Conservation (phyloP, 768 basidiomycete species). For the Fomitopsis serialis region DNA sequence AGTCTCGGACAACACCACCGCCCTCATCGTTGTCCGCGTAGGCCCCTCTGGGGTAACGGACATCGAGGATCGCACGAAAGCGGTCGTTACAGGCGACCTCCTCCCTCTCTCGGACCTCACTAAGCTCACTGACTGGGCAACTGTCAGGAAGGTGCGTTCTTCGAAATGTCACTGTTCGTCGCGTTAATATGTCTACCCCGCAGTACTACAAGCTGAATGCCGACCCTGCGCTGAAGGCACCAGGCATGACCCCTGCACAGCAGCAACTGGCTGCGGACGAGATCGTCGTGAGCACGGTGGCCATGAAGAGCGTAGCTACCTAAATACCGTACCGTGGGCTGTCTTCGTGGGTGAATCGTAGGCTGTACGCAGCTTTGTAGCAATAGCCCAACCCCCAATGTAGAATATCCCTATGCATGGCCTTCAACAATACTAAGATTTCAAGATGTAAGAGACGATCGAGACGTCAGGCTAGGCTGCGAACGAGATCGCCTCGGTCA, state of each 20-base stretch:
- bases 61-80: slow-evolving; percentile 49
- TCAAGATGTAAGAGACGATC: too few species aligned
- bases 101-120: slow-evolving; percentile 40
- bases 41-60: slow-evolving; percentile 33
- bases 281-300: slow-evolving; percentile 73
- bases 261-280: slow-evolving; percentile 48
- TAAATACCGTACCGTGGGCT: too few species aligned
- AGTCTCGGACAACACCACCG: slow-evolving; percentile 56
- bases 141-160: slow-evolving; percentile 64
- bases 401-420: too few species aligned
- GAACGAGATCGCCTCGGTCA: too few species aligned
- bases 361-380: too few species aligned
- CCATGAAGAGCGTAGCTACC: slow-evolving; percentile 66
- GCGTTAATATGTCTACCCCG: slow-evolving; percentile 1
- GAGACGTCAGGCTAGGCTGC: too few species aligned
- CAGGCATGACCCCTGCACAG: slow-evolving; percentile 25
- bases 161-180: neutral
- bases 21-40: slow-evolving; percentile 72
- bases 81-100: slow-evolving; percentile 53
- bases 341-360: too few species aligned
- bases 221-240: slow-evolving; percentile 38
- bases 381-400: too few species aligned
- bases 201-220: slow-evolving; percentile 69
- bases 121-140: slow-evolving; percentile 61
- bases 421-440: too few species aligned